Conservation (phyloP, 148 eudicot species). For the Pouteria glomerata region DNA sequence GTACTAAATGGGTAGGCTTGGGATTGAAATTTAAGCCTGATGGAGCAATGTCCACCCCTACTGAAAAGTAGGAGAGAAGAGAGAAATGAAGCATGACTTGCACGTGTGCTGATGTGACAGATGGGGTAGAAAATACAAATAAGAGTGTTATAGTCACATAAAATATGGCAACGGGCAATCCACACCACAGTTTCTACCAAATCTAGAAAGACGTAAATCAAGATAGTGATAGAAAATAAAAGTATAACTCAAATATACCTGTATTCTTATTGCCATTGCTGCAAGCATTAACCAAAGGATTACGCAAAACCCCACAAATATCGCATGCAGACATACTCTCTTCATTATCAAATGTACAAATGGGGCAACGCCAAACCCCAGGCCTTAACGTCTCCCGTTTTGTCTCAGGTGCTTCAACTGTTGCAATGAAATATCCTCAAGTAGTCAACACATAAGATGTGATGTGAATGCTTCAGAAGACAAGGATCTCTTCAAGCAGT, state of each 20-base stretch:
- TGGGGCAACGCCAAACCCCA: constrained; percentile 75
- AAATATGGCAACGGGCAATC: not conserved
- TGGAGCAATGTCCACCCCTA: no score
- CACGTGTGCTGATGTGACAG: not conserved
- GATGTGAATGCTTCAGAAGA: not conserved
- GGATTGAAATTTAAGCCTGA: no score
- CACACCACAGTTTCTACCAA: constrained; percentile 3
- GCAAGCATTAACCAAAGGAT: constrained; percentile 46
- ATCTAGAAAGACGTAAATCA: not conserved
- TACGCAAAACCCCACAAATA: constrained; percentile 81
- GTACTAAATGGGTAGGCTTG: no score
- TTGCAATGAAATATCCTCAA: constrained; percentile 16
- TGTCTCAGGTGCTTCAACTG: constrained; percentile 35
- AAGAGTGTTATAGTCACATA: not conserved
- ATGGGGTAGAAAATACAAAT: not conserved
- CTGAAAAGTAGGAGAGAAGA: no score
- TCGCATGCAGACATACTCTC: constrained; percentile 77
- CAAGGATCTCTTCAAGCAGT: not conserved
- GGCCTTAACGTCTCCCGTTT: constrained; percentile 28
- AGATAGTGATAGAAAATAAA: constrained; percentile 2
- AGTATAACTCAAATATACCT: constrained; percentile 38
- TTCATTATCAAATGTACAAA: constrained; percentile 89
- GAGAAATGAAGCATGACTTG: not conserved
- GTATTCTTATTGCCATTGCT: constrained; percentile 20
- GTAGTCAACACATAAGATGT: not conserved